phyloP scores from a whole-genome alignment of 805 yeast species.

The Zygotorulaspora sp. region DNA sequence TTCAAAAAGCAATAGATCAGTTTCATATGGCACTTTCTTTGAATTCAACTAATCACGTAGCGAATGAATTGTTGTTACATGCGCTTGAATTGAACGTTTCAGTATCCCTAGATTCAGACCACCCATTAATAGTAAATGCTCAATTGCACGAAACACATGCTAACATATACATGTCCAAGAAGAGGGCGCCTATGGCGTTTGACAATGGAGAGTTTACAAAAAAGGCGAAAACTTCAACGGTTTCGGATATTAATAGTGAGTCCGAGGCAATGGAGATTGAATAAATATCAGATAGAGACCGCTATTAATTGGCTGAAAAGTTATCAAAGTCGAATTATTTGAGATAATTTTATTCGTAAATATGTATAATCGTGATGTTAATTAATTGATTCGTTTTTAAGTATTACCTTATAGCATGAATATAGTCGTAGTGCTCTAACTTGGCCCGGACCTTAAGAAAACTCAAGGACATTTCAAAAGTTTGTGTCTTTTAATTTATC shows the following conservation, averaged over 20 bases:
- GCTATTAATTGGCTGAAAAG: too few relatives aligned
- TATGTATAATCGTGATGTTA: too few relatives aligned
- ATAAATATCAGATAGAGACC: conserved; percentile 2
- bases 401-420: too few relatives aligned
- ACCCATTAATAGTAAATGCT: conserved; percentile 29
- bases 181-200: conserved; percentile 13
- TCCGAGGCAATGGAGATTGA: conserved; percentile 26
- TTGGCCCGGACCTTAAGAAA: too few relatives aligned
- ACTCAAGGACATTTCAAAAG: too few relatives aligned
- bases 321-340: too few relatives aligned
- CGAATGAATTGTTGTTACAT: conserved; percentile 71
- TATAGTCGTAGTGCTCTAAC: too few relatives aligned
- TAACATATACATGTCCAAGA: conserved; percentile 9
- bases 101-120: conserved; percentile 27
- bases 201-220: conserved; percentile 11
- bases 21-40: conserved; percentile 80
- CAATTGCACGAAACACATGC: conserved; percentile 15
- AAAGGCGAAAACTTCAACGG: conserved; percentile 8
- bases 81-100: conserved; percentile 61
- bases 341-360: too few relatives aligned
- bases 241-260: conserved; percentile 9
- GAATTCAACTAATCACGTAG: conserved; percentile 75
- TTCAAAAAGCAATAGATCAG: conserved; percentile 63
- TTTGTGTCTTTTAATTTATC: too few relatives aligned
- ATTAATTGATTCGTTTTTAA: too few relatives aligned